phyloP scores from a whole-genome alignment of 2,329 filamentous ascomycete genomes.

The Talaromyces sp. region DNA sequence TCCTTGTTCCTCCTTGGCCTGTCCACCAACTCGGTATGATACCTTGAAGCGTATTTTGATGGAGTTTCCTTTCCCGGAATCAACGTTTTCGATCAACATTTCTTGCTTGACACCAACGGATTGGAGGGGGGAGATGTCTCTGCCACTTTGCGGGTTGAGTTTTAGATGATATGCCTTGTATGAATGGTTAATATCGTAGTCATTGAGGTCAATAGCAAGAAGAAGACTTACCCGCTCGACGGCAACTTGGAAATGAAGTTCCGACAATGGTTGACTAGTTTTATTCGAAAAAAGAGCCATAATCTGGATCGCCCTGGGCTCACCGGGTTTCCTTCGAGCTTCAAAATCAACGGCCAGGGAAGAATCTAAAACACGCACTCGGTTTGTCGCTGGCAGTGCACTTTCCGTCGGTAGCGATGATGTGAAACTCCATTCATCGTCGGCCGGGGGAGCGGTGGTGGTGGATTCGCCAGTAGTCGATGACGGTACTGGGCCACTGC shows the following conservation, averaged over 20 bases:
- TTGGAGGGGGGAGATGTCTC: slow-evolving; percentile 65
- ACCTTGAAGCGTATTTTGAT: slow-evolving; percentile 89
- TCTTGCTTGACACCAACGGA: slow-evolving; percentile 75
- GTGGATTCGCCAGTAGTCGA: slow-evolving; percentile 12
- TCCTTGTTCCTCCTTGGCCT: slow-evolving; percentile 69
- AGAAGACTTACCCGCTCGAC: slow-evolving; percentile 71
- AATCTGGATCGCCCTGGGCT: slow-evolving; percentile 59
- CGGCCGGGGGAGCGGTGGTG: slow-evolving; percentile 35
- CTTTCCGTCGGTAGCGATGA: slow-evolving; percentile 67
- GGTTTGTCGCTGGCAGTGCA: slow-evolving; percentile 56
- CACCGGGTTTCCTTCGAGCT: slow-evolving; percentile 55
- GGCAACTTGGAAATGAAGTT: slow-evolving; percentile 85
- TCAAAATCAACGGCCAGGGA: slow-evolving; percentile 68
- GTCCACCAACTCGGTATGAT: slow-evolving; percentile 64
- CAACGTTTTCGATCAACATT: slow-evolving; percentile 71
- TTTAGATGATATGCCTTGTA: slow-evolving; percentile 70
- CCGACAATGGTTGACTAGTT: slow-evolving; percentile 63
- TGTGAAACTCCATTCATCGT: slow-evolving; percentile 92
- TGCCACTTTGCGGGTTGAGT: slow-evolving; percentile 78
- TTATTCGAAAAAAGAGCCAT: slow-evolving; percentile 80
- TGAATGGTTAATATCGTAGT: background rate
- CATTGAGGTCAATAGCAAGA: background rate
- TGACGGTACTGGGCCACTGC: slow-evolving; percentile 15
- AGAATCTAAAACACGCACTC: slow-evolving; percentile 63
- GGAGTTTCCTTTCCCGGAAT: slow-evolving; percentile 65